Base-by-base conservation (phyloP, 495 filamentous ascomycete genomes). In the Hyaloscypha finlandica region DNA sequence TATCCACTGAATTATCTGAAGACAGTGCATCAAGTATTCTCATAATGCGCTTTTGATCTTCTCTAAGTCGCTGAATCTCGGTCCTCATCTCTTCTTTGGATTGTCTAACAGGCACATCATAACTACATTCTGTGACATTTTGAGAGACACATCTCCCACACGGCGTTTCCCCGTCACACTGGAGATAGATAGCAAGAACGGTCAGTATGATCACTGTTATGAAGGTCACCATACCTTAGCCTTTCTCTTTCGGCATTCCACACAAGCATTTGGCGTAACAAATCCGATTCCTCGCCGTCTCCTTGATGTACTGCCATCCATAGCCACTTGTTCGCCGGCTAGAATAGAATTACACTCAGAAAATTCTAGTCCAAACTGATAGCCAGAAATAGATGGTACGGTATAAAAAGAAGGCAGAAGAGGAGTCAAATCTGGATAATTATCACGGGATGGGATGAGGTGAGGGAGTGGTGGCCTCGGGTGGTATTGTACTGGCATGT, bases 241-340 rank as follows among this genome's bases (percentile, higher is more conserved):
- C 58, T 81, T 79, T 63, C 82, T 84, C 76, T 84, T 84, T 29
- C 81, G 77, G 63, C 82, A 84, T 69, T 84, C 82, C 35, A 79
- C 83, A 69, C 82, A 84, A 2, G 82, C 82, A 67, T 83, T 84
- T 35, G 77, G 78, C 6, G 82, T 84, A 12, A 84, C 81, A 9
- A 82, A 69, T n/a, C 81, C 82, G 8, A 80, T 16, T 16, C 59
- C 56, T 19, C 56, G 56, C 14, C 56, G 56, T 35, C 56, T 19
- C 32, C 30, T 59, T 32, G 19, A 53, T 8, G 51, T 16, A 37
- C 35, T 3, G 0, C 0, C 35, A 37, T 37, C 35, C 35, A 37
- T 37, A 37, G 35, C 35, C 6, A 37, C 12, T 37, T 37, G 25
- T 25, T 25, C 25, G 25, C 25, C 25, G 2, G 25, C 25, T 25